Evolutionary conservation across 306 rosid genomes (phyloP).

Genomic region (Alnus rubra): DNA sequence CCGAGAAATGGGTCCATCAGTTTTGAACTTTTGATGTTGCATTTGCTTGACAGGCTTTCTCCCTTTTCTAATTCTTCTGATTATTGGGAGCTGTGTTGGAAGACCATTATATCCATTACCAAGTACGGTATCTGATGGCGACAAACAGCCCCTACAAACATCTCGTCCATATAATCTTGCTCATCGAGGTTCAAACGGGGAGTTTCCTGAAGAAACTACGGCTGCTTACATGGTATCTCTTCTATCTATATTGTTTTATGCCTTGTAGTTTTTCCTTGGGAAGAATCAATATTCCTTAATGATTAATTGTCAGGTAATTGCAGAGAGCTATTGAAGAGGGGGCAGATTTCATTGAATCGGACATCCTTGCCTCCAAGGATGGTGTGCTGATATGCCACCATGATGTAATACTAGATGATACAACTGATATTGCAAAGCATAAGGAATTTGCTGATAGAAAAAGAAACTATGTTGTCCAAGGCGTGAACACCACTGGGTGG

Average conservation of each 20-base stretch:
- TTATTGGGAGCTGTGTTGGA: neutral
- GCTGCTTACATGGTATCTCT: conserved; percentile 65
- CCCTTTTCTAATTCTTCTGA: neutral
- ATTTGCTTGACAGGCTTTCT: neutral
- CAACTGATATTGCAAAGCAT: conserved; percentile 63
- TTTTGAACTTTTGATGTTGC: no score
- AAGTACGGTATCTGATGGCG: neutral
- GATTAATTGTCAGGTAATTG: conserved; percentile 9
- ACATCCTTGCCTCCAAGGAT: conserved; percentile 77
- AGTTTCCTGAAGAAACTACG: conserved; percentile 84
- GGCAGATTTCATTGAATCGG: conserved; percentile 92
- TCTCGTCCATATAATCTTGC: conserved; percentile 81
- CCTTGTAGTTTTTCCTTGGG: neutral
- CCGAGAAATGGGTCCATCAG: no score
- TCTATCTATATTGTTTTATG: neutral
- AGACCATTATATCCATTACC: neutral
- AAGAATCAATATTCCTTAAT: conserved; percentile 10
- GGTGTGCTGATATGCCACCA: conserved; percentile 87
- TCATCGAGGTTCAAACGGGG: conserved; percentile 92
- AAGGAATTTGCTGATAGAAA: conserved; percentile 68
- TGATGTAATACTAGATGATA: conserved; percentile 69
- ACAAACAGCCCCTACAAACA: conserved; percentile 59
- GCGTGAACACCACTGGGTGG: conserved; percentile 63
- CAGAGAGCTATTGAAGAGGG: conserved; percentile 98
- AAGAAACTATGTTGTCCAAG: conserved; percentile 78